phyloP scores from a whole-genome alignment of 2,329 filamentous ascomycete genomes.

The Cercospora citrullina region DNA sequence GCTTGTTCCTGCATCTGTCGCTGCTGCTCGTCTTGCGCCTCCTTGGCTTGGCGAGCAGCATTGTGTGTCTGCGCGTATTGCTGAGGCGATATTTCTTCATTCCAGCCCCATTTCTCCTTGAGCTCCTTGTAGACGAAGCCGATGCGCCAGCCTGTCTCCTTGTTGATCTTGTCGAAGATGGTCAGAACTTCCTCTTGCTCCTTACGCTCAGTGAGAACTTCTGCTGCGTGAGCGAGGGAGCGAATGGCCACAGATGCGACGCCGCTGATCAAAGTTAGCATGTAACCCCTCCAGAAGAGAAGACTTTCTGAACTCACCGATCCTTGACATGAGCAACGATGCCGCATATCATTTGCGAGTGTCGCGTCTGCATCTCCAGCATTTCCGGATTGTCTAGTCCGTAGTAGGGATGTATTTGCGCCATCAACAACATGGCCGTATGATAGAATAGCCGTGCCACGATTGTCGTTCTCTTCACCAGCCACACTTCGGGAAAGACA shows the following conservation, averaged over 20 bases:
- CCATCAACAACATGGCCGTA: constrained; percentile 76
- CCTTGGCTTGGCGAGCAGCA: constrained; percentile 28
- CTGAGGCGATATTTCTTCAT: constrained; percentile 46
- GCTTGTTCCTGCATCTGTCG: constrained; percentile 36
- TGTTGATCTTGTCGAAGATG: constrained; percentile 73
- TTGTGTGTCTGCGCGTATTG: constrained; percentile 42
- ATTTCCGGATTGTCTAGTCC: constrained; percentile 65
- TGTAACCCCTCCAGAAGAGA: neutral
- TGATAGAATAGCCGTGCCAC: constrained; percentile 87
- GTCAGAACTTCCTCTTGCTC: constrained; percentile 80
- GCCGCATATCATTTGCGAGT: constrained; percentile 83
- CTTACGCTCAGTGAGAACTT: constrained; percentile 64
- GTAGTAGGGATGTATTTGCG: constrained; percentile 71
- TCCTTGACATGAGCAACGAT: constrained; percentile 85
- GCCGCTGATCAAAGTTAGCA: constrained; percentile 50
- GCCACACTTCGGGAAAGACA: constrained; percentile 83
- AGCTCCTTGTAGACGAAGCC: constrained; percentile 71
- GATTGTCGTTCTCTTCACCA: constrained; percentile 78
- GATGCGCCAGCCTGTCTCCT: constrained; percentile 76
- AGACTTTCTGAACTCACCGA: constrained; percentile 46
- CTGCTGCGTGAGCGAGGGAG: constrained; percentile 74
- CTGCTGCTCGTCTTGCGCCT: constrained; percentile 32
- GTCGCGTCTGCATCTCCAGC: constrained; percentile 66
- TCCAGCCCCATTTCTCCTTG: constrained; percentile 76
- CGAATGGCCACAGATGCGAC: constrained; percentile 77